Evolutionary conservation across 2,329 filamentous ascomycete species (phyloP), one percentile per base, ranked within the genome.

Genomic region (Teratosphaeriaceae sp.): DNA sequence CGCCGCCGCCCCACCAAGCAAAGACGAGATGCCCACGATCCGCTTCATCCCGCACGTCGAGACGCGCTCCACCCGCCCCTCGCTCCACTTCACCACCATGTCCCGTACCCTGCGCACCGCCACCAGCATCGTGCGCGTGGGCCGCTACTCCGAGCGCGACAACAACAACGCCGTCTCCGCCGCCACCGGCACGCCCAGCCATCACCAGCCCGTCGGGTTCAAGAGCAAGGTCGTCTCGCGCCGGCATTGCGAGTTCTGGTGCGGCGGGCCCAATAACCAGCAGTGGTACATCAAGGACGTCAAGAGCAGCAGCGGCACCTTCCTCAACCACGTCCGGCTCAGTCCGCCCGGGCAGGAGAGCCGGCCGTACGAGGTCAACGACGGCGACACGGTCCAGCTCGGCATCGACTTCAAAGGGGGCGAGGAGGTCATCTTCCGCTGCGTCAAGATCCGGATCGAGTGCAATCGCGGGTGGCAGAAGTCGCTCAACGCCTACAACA

Each of bases 201-300:
- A 18, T 7, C 15, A 34, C 15, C 40, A 56, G 9, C 86, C 90
- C 1, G 87, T 98, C 5, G 92, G 92, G 20, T 98, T 98, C 74
- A 98, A 97, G 72, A 95, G 88, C 56, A 98, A 98, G 69, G 92
- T 98, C 1, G 92, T 98, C 48, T 95, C 88, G 61, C 78, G 92
- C 40, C 84, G 90, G 46, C 92, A 98, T 65, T 98, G 92, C 70
- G 92, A 98, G 66, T 95, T 98, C 63, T 92, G 88, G 81, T 94
- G 82, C 62, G 78, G 85, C 52, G 81, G 86, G 50, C 86, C 85
- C n/a, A n/a, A n/a, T n/a, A n/a, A n/a, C n/a, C n/a, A n/a, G 20
- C 88, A 89, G 62, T 98, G 92, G 92, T 95, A 83, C 62, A 88
- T 98, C 69, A 92, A 86, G 64, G 92, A 98, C 63, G 90, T 97